phyloP scores from a whole-genome alignment of 345 rosid genomes.

The Eucalyptus globulus region DNA sequence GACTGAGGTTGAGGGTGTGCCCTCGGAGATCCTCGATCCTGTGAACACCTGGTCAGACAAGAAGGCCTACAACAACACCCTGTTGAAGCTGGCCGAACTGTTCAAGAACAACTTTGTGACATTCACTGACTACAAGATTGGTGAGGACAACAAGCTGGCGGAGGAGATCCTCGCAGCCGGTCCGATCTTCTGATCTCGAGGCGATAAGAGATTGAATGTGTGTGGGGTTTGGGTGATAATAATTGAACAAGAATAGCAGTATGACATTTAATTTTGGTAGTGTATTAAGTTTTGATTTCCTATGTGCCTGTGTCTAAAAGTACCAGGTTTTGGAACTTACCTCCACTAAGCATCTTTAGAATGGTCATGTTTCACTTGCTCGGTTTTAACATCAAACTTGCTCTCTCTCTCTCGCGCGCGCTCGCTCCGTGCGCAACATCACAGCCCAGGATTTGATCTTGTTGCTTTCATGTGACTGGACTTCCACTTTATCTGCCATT shows the following conservation, averaged over 20 bases:
- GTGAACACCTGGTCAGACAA: slow-evolving; percentile 73
- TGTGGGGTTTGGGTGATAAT: not conserved
- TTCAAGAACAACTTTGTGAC: slow-evolving; percentile 74
- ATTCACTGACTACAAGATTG: slow-evolving; percentile 73
- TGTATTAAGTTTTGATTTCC: not conserved
- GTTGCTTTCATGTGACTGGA: not conserved
- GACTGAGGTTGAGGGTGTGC: slow-evolving; percentile 68
- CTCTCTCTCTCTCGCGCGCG: not conserved
- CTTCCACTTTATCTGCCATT: not conserved
- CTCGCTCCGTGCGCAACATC: not conserved
- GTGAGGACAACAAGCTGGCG: slow-evolving; percentile 61
- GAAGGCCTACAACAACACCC: slow-evolving; percentile 57
- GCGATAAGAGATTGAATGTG: not conserved
- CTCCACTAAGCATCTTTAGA: not conserved
- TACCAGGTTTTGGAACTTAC: not conserved
- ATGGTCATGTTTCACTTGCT: not conserved
- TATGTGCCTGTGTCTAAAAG: not conserved
- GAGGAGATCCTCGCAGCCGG: slow-evolving; percentile 87
- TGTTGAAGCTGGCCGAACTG: slow-evolving; percentile 79
- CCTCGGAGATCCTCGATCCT: slow-evolving; percentile 81
- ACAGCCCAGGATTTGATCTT: not conserved
- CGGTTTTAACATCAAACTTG: not conserved
- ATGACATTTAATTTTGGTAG: not conserved
- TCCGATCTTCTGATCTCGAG: slow-evolving; percentile 31
- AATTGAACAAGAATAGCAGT: not conserved